phyloP scores from a whole-genome alignment of 495 filamentous ascomycete species.

The Annulohypoxylon nitens region DNA sequence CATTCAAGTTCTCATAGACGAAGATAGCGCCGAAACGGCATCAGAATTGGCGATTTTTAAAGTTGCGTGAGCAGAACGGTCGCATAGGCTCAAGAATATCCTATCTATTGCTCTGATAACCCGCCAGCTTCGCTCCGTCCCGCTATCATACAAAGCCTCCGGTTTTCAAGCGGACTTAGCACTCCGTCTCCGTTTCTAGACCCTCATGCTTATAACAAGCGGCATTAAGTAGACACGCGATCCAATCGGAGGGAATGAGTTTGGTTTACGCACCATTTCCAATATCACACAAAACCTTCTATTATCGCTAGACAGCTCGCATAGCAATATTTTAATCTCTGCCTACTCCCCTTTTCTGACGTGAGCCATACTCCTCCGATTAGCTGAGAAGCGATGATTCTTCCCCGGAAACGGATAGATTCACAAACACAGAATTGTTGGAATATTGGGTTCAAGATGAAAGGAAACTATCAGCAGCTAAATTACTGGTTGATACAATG shows the following conservation, averaged over 20 bases:
- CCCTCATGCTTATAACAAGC: not conserved
- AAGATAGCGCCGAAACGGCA: not conserved
- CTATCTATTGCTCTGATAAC: not conserved
- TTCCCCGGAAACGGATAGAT: not conserved
- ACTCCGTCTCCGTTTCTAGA: not conserved
- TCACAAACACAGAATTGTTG: not conserved
- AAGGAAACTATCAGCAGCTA: not conserved
- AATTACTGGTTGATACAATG: not conserved
- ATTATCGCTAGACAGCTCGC: no score
- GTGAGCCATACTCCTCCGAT: no score
- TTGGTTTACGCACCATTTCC: not conserved
- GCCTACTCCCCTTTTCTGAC: no score
- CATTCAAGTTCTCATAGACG: not conserved
- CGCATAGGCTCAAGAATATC: not conserved
- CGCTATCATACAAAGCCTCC: not conserved
- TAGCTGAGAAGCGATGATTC: not conserved
- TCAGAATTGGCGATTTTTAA: not conserved
- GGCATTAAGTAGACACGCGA: not conserved
- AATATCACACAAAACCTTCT: not conserved
- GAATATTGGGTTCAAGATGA: not conserved
- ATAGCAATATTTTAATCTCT: no score
- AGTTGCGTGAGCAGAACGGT: not conserved
- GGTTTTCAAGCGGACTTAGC: not conserved
- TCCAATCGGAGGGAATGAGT: not conserved
- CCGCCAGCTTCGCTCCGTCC: not conserved